Percentiles rank a stretch among this genome's conserved stretches.
These are phyloP conservation scores for Colletotrichum spaethianum DNA, from an alignment of 2,329 filamentous ascomycete species.

Conservation along the genomic window DNA sequence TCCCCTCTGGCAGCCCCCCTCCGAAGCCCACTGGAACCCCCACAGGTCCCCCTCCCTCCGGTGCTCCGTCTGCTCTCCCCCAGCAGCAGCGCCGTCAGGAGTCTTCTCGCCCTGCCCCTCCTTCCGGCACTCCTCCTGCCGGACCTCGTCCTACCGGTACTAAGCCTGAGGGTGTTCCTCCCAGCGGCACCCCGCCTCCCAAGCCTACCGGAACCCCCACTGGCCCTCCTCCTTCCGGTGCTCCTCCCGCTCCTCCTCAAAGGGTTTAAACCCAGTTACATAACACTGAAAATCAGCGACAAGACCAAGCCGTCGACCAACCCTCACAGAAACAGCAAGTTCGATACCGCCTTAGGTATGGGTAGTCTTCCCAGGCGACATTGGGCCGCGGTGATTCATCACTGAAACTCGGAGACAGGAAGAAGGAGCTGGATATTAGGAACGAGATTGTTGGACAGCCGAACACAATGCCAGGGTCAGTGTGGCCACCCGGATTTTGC, in stretches of 20 bases:
- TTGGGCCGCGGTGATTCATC: not conserved
- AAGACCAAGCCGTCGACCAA: not conserved
- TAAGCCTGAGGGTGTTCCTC: slow-evolving; percentile 2
- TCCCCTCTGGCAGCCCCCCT: slow-evolving; percentile 5
- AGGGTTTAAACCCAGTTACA: not conserved
- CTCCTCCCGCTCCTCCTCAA: slow-evolving; percentile 27
- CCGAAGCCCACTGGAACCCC: slow-evolving; percentile 4
- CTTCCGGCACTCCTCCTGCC: not conserved
- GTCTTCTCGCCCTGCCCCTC: not conserved
- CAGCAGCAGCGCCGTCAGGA: slow-evolving; percentile 2
- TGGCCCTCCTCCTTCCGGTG: slow-evolving; percentile 9
- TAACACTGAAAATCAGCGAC: not conserved
- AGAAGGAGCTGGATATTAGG: not conserved
- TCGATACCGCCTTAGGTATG: slow-evolving; percentile 9
- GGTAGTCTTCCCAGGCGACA: slow-evolving; percentile 35
- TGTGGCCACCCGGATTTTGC: slow-evolving; percentile 5
- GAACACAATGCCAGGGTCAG: not conserved
- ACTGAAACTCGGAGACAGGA: not conserved
- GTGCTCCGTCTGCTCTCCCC: not conserved
- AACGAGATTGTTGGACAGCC: slow-evolving; percentile 7
- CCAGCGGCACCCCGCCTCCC: slow-evolving; percentile 6
- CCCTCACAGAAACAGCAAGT: slow-evolving; percentile 18
- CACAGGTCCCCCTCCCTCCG: slow-evolving; percentile 6
- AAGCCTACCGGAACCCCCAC: slow-evolving; percentile 8
- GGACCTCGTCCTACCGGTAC: not conserved